Conservation (phyloP, 768 basidiomycete genomes). For the Boletus pseudopeckii region DNA sequence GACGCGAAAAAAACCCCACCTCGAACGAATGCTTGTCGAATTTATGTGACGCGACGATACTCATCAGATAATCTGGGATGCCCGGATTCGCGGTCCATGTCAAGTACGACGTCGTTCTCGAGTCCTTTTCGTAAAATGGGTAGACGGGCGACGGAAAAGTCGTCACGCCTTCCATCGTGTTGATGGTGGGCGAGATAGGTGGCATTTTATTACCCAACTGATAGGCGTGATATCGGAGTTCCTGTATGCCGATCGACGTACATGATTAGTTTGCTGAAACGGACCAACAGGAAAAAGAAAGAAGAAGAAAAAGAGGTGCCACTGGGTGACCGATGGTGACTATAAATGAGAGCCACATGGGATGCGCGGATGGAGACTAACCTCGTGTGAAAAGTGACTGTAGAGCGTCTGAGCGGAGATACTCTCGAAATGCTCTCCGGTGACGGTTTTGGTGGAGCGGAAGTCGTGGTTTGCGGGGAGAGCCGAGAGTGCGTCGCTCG, state of each 20-base stretch:
- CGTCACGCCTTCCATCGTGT: not conserved
- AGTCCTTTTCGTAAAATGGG: conserved; percentile 27
- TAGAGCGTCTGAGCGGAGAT: conserved; percentile 39
- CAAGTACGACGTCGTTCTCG: conserved; percentile 21
- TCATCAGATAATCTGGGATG: conserved; percentile 33
- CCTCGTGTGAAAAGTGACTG: conserved; percentile 40
- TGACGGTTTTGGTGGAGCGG: conserved; percentile 19
- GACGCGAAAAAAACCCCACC: conserved; percentile 27
- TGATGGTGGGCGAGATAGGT: not conserved
- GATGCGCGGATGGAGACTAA: conserved; percentile 22
- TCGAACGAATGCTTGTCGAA: conserved; percentile 48
- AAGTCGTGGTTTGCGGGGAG: conserved; percentile 25
- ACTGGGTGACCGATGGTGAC: not conserved
- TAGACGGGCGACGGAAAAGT: not conserved
- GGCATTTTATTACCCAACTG: conserved; percentile 32
- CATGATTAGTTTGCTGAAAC: conserved; percentile 13
- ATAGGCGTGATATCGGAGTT: conserved; percentile 44
- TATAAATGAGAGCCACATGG: not conserved
- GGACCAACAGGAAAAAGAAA: conserved; percentile 1
- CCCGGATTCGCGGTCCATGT: conserved; percentile 7
- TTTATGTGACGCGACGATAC: conserved; percentile 35
- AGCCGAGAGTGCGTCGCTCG: conserved; percentile 2
- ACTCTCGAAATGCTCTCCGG: conserved; percentile 33
- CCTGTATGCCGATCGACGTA: conserved; percentile 31
- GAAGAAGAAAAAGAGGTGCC: not conserved